phyloP scores from a whole-genome alignment of 208 protist species.

The Trypanosoma platydactyli region DNA sequence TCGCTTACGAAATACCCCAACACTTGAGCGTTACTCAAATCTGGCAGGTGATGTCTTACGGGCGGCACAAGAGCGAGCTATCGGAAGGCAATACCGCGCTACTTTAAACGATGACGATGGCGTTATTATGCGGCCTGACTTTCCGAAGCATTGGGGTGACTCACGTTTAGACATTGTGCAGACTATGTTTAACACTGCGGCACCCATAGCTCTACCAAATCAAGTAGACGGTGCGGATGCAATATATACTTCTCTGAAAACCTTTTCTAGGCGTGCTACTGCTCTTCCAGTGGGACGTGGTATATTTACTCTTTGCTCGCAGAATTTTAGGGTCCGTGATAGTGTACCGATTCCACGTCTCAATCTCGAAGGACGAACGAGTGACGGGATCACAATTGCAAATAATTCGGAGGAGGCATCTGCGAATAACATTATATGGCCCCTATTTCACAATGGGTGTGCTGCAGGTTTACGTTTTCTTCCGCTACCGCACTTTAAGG shows the following conservation, averaged over 20 bases:
- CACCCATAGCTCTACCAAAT: constrained; percentile 50
- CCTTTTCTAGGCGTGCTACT: constrained; percentile 41
- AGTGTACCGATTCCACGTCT: constrained; percentile 77
- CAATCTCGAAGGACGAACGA: constrained; percentile 67
- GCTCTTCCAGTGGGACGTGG: constrained; percentile 73
- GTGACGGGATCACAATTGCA: constrained; percentile 58
- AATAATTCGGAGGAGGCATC: constrained; percentile 52
- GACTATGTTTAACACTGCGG: constrained; percentile 73
- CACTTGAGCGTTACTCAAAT: constrained; percentile 13
- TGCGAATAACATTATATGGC: constrained; percentile 58
- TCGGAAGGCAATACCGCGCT: constrained; percentile 42
- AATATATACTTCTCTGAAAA: constrained; percentile 45
- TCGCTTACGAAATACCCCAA: constrained; percentile 26
- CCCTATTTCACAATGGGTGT: constrained; percentile 85
- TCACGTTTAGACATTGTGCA: constrained; percentile 67
- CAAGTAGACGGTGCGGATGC: constrained; percentile 59
- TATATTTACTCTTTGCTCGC: constrained; percentile 84
- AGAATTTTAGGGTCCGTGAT: constrained; percentile 75
- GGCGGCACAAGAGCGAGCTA: constrained; percentile 55
- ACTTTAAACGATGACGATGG: constrained; percentile 75
- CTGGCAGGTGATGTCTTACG: constrained; percentile 56
- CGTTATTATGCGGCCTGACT: constrained; percentile 72
- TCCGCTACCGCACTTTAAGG: constrained; percentile 37
- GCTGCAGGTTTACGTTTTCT: constrained; percentile 80
- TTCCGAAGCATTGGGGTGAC: constrained; percentile 71